These are phyloP conservation scores for Mycosphaerelloides madeirae DNA, from an alignment of 2,329 filamentous ascomycete genomes.

Conservation along the genomic window DNA sequence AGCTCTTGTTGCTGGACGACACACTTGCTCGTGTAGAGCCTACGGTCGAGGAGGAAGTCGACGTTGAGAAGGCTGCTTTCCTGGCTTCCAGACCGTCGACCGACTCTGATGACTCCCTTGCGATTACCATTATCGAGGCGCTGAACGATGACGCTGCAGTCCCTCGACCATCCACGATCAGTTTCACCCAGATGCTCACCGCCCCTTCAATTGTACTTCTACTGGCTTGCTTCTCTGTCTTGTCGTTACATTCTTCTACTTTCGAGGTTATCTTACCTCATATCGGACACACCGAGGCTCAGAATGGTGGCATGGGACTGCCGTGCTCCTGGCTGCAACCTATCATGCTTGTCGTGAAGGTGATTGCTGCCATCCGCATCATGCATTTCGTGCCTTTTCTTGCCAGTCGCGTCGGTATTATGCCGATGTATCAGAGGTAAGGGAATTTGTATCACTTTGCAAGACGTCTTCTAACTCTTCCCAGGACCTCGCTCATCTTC, in stretches of 20 bases:
- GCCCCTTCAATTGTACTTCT: conserved; percentile 44
- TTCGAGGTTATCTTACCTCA: conserved; percentile 48
- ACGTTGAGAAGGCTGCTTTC: conserved; percentile 46
- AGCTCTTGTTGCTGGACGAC: conserved; percentile 38
- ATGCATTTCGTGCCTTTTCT: conserved; percentile 35
- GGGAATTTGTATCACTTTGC: not conserved
- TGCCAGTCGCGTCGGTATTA: conserved; percentile 37
- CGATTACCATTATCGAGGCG: conserved; percentile 34
- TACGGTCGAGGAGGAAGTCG: conserved; percentile 17
- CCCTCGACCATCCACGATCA: conserved; percentile 36
- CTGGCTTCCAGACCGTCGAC: conserved; percentile 31
- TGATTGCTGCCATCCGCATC: conserved; percentile 38
- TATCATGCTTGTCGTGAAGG: conserved; percentile 40
- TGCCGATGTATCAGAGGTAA: conserved; percentile 39
- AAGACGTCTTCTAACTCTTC: not conserved
- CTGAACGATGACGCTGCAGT: conserved; percentile 22
- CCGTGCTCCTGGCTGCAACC: conserved; percentile 43
- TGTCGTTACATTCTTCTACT: conserved; percentile 53
- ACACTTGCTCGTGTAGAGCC: conserved; percentile 10
- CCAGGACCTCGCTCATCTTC: conserved; percentile 34
- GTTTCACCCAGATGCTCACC: conserved; percentile 42
- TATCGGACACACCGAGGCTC: conserved; percentile 42
- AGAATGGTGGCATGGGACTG: conserved; percentile 44
- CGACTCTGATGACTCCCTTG: conserved; percentile 33
- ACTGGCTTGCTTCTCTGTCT: conserved; percentile 48